Percentiles rank a stretch among this genome's conserved stretches.
Evolutionary conservation across 2,329 filamentous ascomycete species (phyloP).

Genomic region (Trichothecium roseum): DNA sequence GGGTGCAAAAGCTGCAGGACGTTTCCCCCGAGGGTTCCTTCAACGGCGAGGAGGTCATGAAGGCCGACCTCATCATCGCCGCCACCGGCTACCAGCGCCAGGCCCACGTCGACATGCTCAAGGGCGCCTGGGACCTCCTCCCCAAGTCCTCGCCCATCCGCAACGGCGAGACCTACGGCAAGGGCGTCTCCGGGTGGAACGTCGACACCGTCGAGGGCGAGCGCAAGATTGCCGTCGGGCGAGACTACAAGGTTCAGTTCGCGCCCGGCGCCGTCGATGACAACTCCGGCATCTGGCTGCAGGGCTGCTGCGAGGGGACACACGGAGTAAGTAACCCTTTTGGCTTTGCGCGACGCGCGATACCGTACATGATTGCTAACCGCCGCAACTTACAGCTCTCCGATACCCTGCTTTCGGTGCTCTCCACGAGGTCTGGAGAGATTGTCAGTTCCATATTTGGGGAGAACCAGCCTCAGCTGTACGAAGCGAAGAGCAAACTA

Average conservation of each 20-base stretch:
- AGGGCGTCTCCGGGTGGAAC: slow-evolving; percentile 29
- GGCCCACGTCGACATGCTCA: slow-evolving; percentile 68
- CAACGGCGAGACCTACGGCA: slow-evolving; percentile 15
- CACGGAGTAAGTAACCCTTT: slow-evolving; percentile 64
- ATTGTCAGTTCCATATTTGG: slow-evolving; percentile 66
- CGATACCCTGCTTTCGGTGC: slow-evolving; percentile 70
- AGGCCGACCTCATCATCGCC: slow-evolving; percentile 73
- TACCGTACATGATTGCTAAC: slow-evolving; percentile 4
- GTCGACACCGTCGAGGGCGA: slow-evolving; percentile 25
- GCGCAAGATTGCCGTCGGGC: slow-evolving; percentile 52
- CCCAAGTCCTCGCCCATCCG: slow-evolving; percentile 32
- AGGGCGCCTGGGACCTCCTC: slow-evolving; percentile 54
- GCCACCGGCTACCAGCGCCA: slow-evolving; percentile 80
- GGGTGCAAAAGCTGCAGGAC: slow-evolving; percentile 37
- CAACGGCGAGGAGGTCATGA: slow-evolving; percentile 44
- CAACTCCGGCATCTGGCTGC: slow-evolving; percentile 77
- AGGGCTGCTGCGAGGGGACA: slow-evolving; percentile 86
- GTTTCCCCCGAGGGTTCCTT: slow-evolving; percentile 24
- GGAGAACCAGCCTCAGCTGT: background rate
- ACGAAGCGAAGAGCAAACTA: background rate
- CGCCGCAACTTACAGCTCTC: slow-evolving; percentile 50
- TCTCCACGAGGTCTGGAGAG: slow-evolving; percentile 66
- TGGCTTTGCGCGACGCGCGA: background rate
- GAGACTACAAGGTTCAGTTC: slow-evolving; percentile 74
- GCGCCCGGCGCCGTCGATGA: slow-evolving; percentile 55